These are phyloP conservation scores for Arachnopeziza araneosa DNA, from an alignment of 2,329 filamentous ascomycete genomes.

Conservation along the genomic window DNA sequence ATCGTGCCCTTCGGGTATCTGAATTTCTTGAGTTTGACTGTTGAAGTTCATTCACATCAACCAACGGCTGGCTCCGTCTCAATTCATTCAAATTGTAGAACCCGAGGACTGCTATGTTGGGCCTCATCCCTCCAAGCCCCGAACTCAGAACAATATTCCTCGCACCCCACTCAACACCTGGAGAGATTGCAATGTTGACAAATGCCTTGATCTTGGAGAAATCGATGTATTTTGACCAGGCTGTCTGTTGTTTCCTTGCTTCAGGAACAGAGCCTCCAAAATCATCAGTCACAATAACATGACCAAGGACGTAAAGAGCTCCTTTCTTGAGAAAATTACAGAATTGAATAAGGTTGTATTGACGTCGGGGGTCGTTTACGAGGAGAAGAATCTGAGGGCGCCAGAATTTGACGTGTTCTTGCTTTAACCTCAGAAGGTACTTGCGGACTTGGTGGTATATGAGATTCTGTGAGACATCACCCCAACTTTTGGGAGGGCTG, in stretches of 20 bases:
- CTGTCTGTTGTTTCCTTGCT: constrained; percentile 71
- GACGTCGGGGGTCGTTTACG: constrained; percentile 74
- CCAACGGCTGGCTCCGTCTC: constrained; percentile 50
- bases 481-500: constrained; percentile 81
- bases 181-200: constrained; percentile 79
- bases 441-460: constrained; percentile 88
- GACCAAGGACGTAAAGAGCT: constrained; percentile 72
- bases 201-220: constrained; percentile 85
- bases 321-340: constrained; percentile 91
- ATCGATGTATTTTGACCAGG: constrained; percentile 80
- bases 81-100: constrained; percentile 78
- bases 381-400: constrained; percentile 80
- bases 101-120: constrained; percentile 78
- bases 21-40: constrained; percentile 26
- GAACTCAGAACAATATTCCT: constrained; percentile 77
- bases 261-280: constrained; percentile 75
- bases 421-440: constrained; percentile 74
- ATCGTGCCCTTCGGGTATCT: constrained; percentile 7
- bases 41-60: constrained; percentile 50
- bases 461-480: constrained; percentile 81
- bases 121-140: constrained; percentile 80
- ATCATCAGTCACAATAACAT: constrained; percentile 81
- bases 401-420: constrained; percentile 93
- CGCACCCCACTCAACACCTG: constrained; percentile 77
- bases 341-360: constrained; percentile 81